Evolutionary conservation across 345 rosid species (phyloP).

Genomic region (Pugionium dolabratum): DNA sequence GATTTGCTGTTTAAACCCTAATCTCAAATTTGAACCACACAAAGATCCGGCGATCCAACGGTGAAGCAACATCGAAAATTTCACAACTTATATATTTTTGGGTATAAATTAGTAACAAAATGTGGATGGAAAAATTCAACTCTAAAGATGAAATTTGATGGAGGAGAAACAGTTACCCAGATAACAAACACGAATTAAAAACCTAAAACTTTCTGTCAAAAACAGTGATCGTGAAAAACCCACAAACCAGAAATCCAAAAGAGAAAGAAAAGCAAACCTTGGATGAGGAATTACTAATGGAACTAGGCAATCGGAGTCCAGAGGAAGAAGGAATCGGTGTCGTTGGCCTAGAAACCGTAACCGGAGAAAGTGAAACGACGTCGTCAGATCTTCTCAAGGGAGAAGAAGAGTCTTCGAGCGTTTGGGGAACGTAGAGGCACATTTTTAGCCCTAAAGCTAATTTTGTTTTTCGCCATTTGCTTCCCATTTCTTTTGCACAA

Average conservation of each 20-base stretch:
- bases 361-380: constrained; percentile 45
- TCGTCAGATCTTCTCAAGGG: constrained; percentile 49
- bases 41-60: constrained; percentile 32
- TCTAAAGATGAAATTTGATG: constrained; percentile 6
- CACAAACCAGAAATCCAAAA: not conserved
- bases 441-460: constrained; percentile 66
- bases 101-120: not conserved
- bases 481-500: constrained; percentile 45
- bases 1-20: constrained; percentile 35
- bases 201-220: constrained; percentile 6
- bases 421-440: constrained; percentile 69
- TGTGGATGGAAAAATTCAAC: constrained; percentile 16
- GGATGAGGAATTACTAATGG: constrained; percentile 52
- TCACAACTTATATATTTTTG: constrained; percentile 1
- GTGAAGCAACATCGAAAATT: constrained; percentile 32
- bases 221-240: constrained; percentile 3
- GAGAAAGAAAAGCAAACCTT: constrained; percentile 48
- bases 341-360: constrained; percentile 35
- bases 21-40: constrained; percentile 27
- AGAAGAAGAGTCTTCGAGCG: constrained; percentile 48
- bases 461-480: constrained; percentile 87
- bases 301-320: constrained; percentile 58
- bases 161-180: constrained; percentile 10
- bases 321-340: constrained; percentile 76
- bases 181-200: constrained; percentile 13